A percentile compares a stretch with the other conserved stretches of the same genome.
These are phyloP conservation scores for Elsinoe perseae DNA, from an alignment of 2,329 filamentous ascomycete genomes.

Conservation along the genomic window DNA sequence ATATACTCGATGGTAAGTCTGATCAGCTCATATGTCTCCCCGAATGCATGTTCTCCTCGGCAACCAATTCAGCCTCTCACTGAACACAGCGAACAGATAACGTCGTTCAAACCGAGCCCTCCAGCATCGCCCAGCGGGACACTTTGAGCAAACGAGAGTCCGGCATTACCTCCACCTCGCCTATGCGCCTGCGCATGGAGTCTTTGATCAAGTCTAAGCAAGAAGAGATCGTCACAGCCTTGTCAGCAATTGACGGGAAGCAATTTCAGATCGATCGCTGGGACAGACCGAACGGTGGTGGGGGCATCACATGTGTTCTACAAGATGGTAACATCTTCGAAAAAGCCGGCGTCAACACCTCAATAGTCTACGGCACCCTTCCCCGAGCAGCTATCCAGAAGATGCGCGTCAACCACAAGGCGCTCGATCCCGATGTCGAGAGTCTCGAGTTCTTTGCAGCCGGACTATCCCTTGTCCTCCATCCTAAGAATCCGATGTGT, in stretches of 20 bases:
- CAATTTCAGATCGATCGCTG: slow-evolving; percentile 80
- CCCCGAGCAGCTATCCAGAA: slow-evolving; percentile 80
- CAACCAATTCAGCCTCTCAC: neutral
- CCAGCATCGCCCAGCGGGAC: slow-evolving; percentile 79
- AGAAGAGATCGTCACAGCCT: slow-evolving; percentile 71
- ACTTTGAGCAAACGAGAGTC: slow-evolving; percentile 70
- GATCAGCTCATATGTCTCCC: neutral
- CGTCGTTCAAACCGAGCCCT: slow-evolving; percentile 45
- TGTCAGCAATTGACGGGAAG: slow-evolving; percentile 76
- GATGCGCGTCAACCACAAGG: slow-evolving; percentile 94
- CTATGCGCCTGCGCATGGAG: slow-evolving; percentile 98
- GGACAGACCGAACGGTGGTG: slow-evolving; percentile 79
- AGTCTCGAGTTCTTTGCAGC: slow-evolving; percentile 92
- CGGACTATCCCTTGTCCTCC: slow-evolving; percentile 84
- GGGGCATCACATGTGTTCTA: slow-evolving; percentile 87
- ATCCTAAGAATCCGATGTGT: slow-evolving; percentile 92
- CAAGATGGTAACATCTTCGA: slow-evolving; percentile 97
- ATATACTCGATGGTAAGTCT: slow-evolving; percentile 52
- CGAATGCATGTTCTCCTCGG: neutral
- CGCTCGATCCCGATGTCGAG: slow-evolving; percentile 68
- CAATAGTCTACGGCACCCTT: slow-evolving; percentile 85
- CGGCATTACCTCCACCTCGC: slow-evolving; percentile 66
- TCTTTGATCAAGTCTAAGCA: slow-evolving; percentile 91
- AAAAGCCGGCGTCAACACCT: slow-evolving; percentile 93
- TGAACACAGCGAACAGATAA: slow-evolving; percentile 32